Evolutionary conservation across 345 rosid species (phyloP).

Genomic region (Boechera stricta): DNA sequence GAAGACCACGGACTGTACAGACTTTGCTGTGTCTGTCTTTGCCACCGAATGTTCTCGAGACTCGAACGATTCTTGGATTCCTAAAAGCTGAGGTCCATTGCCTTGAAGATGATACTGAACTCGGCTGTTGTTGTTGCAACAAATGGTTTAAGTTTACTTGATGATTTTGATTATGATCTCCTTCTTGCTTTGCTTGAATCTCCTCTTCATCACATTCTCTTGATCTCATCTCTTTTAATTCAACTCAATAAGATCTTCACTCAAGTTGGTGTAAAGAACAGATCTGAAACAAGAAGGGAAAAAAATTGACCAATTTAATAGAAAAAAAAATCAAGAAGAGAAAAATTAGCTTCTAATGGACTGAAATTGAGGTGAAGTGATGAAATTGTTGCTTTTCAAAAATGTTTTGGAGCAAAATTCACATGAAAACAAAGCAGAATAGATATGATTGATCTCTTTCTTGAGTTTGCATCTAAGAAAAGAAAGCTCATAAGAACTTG

Average conservation of each 20-base stretch:
- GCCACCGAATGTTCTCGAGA: slow-evolving; percentile 85
- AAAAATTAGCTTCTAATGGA: neutral
- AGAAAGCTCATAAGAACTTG: slow-evolving; percentile 3
- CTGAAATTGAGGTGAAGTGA: slow-evolving; percentile 8
- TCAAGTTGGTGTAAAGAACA: slow-evolving; percentile 24
- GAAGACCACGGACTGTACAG: slow-evolving; percentile 84
- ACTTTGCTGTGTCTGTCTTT: slow-evolving; percentile 99
- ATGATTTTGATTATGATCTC: slow-evolving; percentile 40
- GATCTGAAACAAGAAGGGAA: slow-evolving; percentile 38
- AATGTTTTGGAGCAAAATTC: slow-evolving; percentile 1
- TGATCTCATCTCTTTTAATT: slow-evolving; percentile 45
- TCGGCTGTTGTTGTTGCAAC: slow-evolving; percentile 43
- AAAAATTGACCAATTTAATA: neutral
- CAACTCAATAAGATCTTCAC: slow-evolving; percentile 6
- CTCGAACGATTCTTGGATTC: slow-evolving; percentile 92
- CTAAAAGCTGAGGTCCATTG: slow-evolving; percentile 84
- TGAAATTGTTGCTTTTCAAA: neutral
- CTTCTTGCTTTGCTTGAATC: slow-evolving; percentile 64
- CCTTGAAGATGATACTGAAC: slow-evolving; percentile 52
- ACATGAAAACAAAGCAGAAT: slow-evolving; percentile 25
- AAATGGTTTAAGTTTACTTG: slow-evolving; percentile 39
- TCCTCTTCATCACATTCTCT: slow-evolving; percentile 51
- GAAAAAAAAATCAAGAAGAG: slow-evolving; percentile 7
- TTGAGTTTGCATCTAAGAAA: neutral
- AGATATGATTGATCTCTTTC: slow-evolving; percentile 13